Evolutionary conservation across 495 filamentous ascomycete species (phyloP), one percentile per base, ranked within the genome.

Genomic region (Aspergillus taichungensis): DNA sequence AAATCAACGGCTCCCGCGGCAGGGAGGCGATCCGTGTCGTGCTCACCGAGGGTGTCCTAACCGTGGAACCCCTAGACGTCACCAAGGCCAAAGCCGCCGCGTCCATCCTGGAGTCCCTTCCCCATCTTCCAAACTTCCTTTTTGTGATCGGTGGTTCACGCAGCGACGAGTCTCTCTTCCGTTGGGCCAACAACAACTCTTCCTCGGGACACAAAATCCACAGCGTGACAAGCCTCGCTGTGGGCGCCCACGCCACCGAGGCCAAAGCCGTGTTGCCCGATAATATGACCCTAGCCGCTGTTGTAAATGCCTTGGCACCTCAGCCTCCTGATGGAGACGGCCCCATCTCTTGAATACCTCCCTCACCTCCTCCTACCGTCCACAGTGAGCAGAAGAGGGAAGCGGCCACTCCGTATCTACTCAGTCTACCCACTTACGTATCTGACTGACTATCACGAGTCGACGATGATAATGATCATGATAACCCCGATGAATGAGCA

Each of bases 1-100:
- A 92, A 55, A 88, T 94, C 68, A 94, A 91, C 57, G 85, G 88
- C 56, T 79, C 84, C 6, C 87, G 85, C 52, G 80, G 85, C 51
- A 77, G 74, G 37, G 83, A 88, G 55, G 73, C 78, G 11, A 85
- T 94, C 34, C 83, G 84, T 42, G 85, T 89, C 8, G 76, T 91
- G 30, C 85, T 85, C 18, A 66, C 82, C 36, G 75, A 80, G 29
- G 76, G 74, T 31, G 79, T 79, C 14, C 80, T 95, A 13, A 69
- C 81, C 14, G 83, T 94, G 11, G 87, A 94, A 61, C 83, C 82
- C 11, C 69, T 78, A 10, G 77, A 88, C 51, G 86, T 78, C 70
- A 87, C 80, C 35, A 91, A 92, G 64, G 79, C 73, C 41, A 88
- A 76, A 5, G 86, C 87, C 6, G 82, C 81, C 3, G 66, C 69